A percentile compares a stretch with the other conserved stretches of the same genome.
phyloP scores from a whole-genome alignment of 2,329 filamentous ascomycete species.

The Colletotrichum sp. region DNA sequence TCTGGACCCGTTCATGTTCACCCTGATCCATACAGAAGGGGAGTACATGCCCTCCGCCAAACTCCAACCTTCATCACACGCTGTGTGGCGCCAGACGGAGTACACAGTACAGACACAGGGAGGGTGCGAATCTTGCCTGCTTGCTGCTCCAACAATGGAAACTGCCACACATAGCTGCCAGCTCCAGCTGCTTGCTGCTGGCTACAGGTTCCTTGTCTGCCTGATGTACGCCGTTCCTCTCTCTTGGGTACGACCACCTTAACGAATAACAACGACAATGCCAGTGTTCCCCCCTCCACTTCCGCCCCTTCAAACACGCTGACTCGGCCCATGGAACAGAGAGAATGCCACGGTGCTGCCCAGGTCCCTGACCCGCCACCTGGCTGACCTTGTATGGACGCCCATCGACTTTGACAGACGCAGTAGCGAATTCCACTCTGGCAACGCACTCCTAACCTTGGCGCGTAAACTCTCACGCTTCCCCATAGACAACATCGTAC shows the following conservation, averaged over 20 bases:
- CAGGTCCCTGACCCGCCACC: background rate
- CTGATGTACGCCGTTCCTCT: background rate
- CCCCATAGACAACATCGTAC: constrained; percentile 9
- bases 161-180: background rate
- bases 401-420: background rate
- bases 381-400: background rate
- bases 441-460: background rate
- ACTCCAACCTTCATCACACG: background rate
- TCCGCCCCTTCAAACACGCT: constrained; percentile 2
- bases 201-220: background rate
- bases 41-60: background rate
- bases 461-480: constrained; percentile 8
- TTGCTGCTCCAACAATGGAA: background rate
- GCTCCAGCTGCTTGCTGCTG: background rate
- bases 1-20: background rate
- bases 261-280: background rate
- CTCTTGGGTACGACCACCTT: background rate
- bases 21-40: background rate
- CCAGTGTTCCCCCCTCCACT: background rate
- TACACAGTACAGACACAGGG: background rate
- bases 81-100: background rate
- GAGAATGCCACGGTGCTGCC: background rate
- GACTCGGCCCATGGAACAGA: constrained; percentile 4
- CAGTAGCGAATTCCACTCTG: background rate
- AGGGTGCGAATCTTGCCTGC: background rate